Evolutionary conservation across 495 filamentous ascomycete species (phyloP).

Genomic region (Cercophora newfieldiana): DNA sequence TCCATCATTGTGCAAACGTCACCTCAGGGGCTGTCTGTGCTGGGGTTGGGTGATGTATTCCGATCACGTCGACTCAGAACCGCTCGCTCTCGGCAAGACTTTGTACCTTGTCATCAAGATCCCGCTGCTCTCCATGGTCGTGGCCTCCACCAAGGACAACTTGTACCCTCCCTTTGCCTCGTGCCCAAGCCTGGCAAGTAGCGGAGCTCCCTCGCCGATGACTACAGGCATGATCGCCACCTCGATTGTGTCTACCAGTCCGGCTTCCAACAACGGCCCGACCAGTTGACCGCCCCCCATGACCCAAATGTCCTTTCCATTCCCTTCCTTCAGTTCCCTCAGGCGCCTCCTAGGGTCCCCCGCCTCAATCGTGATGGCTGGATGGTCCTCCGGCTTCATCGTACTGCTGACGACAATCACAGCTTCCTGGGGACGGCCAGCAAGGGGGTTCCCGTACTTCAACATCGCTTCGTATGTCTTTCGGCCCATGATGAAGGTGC

Average conservation of each 20-base stretch:
- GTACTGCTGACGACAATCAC: constrained; percentile 11
- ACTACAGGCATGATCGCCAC: constrained; percentile 26
- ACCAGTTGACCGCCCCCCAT: constrained; percentile 24
- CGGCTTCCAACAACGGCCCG: constrained; percentile 11
- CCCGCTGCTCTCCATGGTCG: constrained; percentile 8
- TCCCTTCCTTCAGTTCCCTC: background rate
- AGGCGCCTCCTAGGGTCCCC: background rate
- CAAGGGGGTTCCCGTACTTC: constrained; percentile 2
- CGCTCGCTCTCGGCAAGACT: background rate
- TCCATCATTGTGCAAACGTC: background rate
- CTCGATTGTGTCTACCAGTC: constrained; percentile 24
- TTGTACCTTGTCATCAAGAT: constrained; percentile 23
- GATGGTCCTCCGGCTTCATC: background rate
- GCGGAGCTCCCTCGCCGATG: constrained; percentile 14
- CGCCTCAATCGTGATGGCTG: constrained; percentile 13
- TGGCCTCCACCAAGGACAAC: constrained; percentile 14
- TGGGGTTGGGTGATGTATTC: background rate
- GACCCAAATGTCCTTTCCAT: constrained; percentile 21
- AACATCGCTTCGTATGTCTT: constrained; percentile 22
- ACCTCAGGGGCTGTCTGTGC: background rate
- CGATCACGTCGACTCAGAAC: background rate
- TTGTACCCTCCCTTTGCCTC: background rate
- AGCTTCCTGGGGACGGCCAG: background rate
- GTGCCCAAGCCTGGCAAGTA: constrained; percentile 5
- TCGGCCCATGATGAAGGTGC: constrained; percentile 20